Evolutionary conservation across 1,284 basidiomycete species (phyloP), one percentile per base, ranked within the genome.

Genomic region (Inonotus obliquus): DNA sequence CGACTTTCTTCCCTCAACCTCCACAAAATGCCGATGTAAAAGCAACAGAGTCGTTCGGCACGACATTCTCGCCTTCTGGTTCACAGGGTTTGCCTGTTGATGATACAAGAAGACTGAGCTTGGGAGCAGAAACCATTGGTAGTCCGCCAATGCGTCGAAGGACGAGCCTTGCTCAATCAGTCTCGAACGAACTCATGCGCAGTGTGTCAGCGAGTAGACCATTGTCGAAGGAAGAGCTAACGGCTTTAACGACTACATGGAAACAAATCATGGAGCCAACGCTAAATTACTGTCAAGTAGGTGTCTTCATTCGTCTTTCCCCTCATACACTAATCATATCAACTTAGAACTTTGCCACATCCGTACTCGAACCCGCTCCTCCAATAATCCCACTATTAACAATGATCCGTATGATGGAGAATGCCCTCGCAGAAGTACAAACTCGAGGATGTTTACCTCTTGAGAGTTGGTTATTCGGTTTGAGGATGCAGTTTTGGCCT

Each of bases 231-330:
- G 82, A 85, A 62, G 84, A 90, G 59, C 79, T 82, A 67, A 75
- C 79, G 10, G 78, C 76, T 23, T 71, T 85, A 41, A 79, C 84
- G 69, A 76, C 80, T 1, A 76, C 92, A 21, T 98, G 94, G 94
- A 95, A 94, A 73, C 91, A 93, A 69, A 84, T 96, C 35, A 86
- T 96, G 72, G 94, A 94, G 67, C 91, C 94, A 1, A 89, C 91
- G 5, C 76, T 96, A 57, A 90, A 91, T 62, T 96, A 95, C 69
- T 84, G 82, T 66, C 84, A 90, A 75, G 92, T 86, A 69, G 54
- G 7, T 59, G 19, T 27, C 51, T 21, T 9, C 70, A 56, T 64
- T 66, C 54, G 17, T 32, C 60, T 56, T 19, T 32, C 57, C 68
- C 55, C 41, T 14, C 48, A 14, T 49, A 14, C n/a, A 14, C 48